A percentile compares a stretch with the other conserved stretches of the same genome.
Evolutionary conservation across 805 yeast species (phyloP).

Genomic region (Kazachstania taianensis): DNA sequence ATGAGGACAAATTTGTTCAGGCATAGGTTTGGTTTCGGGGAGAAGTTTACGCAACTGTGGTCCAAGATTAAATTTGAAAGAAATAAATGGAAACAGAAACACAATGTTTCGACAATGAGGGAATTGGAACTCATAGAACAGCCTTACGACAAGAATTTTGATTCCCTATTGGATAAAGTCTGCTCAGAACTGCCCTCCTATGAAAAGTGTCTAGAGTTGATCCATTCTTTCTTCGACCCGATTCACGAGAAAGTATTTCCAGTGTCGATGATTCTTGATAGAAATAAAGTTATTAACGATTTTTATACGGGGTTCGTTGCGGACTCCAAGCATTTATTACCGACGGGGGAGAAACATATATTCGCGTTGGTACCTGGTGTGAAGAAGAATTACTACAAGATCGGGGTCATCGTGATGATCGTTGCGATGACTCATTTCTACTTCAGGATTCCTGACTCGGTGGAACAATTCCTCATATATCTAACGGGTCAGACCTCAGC

Average conservation of each 20-base stretch:
- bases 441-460: conserved; percentile 11
- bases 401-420: conserved; percentile 22
- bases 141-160: neutral
- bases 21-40: conserved; percentile 12
- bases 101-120: conserved; percentile 7
- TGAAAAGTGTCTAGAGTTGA: conserved; percentile 8
- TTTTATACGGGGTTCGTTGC: conserved; percentile 12
- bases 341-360: conserved; percentile 6
- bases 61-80: conserved; percentile 19
- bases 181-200: conserved; percentile 15
- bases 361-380: conserved; percentile 6
- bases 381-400: conserved; percentile 21
- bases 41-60: conserved; percentile 18
- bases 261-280: conserved; percentile 11
- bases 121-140: conserved; percentile 14
- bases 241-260: conserved; percentile 9
- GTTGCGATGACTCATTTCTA: conserved; percentile 12
- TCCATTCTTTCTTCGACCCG: conserved; percentile 12
- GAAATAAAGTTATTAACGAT: conserved; percentile 16
- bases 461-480: conserved; percentile 14
- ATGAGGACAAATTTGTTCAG: conserved; percentile 11
- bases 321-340: conserved; percentile 3
- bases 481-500: conserved; percentile 22
- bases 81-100: conserved; percentile 13
- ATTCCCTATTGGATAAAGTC: conserved; percentile 1